Evolutionary conservation across 2,329 filamentous ascomycete species (phyloP), one percentile per base, ranked within the genome.

Genomic region (Aspergillus arachidicola): DNA sequence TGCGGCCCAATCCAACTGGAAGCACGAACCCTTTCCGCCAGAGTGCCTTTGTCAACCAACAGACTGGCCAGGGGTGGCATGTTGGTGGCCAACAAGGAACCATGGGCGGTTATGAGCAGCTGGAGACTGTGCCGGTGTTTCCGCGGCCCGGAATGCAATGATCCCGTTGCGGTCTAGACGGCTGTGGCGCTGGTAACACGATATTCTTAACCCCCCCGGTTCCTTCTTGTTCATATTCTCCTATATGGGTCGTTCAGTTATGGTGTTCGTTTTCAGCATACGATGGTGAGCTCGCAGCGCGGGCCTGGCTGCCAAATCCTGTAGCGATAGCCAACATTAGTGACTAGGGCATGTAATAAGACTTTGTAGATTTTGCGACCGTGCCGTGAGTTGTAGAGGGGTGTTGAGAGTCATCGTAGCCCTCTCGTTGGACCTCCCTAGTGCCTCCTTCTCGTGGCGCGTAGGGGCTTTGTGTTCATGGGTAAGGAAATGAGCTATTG

Each of bases 21-120:
- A 93, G 87, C 72, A 97, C 94, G 2, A 99, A 99, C 72, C 95
- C 95, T 0, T 98, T 98, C 85, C 87, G 95, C 19, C 93, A 98
- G 74, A 92, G 91, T 53, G 88, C 90, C 4, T 96, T 97, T 76
- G 89, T 96, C 58, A 95, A 96, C 73, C 93, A 96, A 72, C 85
- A 89, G 66, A 96, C 93, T 0, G 94, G 94, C 0, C 85, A 92
- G 77, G 92, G 92, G 1, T 98, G 95, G 93, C 94, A 97, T 76
- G 86, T 90, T 66, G 87, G 87, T 64, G 76, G 76, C 4, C 88
- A 90, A 68, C 87, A 92, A 72, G 86, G 90, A 10, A 94, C 95
- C 4, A 91, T 96, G 67, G 93, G 93, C 4, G 86, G 86, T 2
- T 76, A 83, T 68, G 90, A 97, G 73, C 87, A 91, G 67, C 73